phyloP scores from a whole-genome alignment of 2,329 filamentous ascomycete genomes.

The Aspergillus sp. region DNA sequence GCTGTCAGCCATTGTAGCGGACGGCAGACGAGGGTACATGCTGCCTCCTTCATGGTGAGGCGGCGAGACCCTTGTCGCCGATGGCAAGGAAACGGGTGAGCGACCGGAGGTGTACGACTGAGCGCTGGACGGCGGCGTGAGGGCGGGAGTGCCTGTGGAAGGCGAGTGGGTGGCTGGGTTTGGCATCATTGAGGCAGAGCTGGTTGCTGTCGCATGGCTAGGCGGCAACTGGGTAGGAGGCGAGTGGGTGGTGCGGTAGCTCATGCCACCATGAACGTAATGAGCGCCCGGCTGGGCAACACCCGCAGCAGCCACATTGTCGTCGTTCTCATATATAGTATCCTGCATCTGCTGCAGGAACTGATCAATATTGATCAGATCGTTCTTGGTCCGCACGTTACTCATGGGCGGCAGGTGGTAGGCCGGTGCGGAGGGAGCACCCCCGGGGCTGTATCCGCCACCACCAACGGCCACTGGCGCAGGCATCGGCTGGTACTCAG shows the following conservation, averaged over 20 bases:
- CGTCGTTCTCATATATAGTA: slow-evolving; percentile 92
- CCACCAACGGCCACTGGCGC: slow-evolving; percentile 59
- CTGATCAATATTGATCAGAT: slow-evolving; percentile 89
- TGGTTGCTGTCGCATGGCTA: slow-evolving; percentile 43
- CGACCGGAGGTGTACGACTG: slow-evolving; percentile 65
- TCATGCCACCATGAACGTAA: slow-evolving; percentile 57
- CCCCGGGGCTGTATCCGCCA: slow-evolving; percentile 57
- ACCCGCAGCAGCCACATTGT: slow-evolving; percentile 74
- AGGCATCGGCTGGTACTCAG: slow-evolving; percentile 56
- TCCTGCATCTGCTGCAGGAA: slow-evolving; percentile 95
- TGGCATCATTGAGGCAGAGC: slow-evolving; percentile 43
- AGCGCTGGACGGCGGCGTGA: slow-evolving; percentile 64
- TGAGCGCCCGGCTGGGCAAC: slow-evolving; percentile 74
- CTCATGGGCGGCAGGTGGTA: slow-evolving; percentile 87
- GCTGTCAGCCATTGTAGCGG: slow-evolving; percentile 60
- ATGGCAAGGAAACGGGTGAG: slow-evolving; percentile 59
- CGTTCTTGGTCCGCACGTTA: slow-evolving; percentile 88
- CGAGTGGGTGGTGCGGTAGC: slow-evolving; percentile 60
- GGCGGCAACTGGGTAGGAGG: slow-evolving; percentile 50
- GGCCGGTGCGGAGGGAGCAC: slow-evolving; percentile 69
- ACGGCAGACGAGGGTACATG: slow-evolving; percentile 66
- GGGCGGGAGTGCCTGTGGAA: slow-evolving; percentile 58
- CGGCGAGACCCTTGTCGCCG: slow-evolving; percentile 54
- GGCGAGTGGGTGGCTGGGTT: slow-evolving; percentile 46
- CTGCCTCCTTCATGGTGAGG: slow-evolving; percentile 49